A percentile compares a stretch with the other conserved stretches of the same genome.
Evolutionary conservation across 345 rosid species (phyloP).

Genomic region (Rhizophora apiculata): DNA sequence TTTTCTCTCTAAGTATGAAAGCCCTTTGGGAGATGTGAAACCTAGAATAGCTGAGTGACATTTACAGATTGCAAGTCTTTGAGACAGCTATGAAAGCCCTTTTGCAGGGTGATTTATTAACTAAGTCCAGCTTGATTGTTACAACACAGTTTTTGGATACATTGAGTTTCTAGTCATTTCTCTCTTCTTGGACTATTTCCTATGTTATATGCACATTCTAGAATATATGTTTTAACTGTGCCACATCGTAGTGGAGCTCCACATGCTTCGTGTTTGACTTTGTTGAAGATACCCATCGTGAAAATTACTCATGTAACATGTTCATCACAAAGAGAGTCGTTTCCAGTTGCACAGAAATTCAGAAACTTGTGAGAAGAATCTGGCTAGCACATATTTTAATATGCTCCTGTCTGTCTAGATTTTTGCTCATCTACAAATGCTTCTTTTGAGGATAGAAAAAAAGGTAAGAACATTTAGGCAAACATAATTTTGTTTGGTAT

Average conservation of each 20-base stretch:
- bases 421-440: no score
- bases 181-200: not conserved
- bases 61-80: slow-evolving; percentile 83
- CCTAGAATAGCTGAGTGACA: slow-evolving; percentile 80
- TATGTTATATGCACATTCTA: not conserved
- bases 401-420: no score
- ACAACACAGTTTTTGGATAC: no score
- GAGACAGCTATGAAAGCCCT: slow-evolving; percentile 59
- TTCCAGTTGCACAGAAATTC: no score
- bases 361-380: no score
- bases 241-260: slow-evolving; percentile 1
- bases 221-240: not conserved
- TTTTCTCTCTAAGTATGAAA: slow-evolving; percentile 18
- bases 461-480: not conserved
- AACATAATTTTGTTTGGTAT: not conserved
- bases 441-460: no score
- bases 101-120: not conserved
- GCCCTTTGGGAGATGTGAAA: slow-evolving; percentile 82
- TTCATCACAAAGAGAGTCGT: no score
- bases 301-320: no score
- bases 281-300: not conserved
- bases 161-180: not conserved
- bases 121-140: not conserved
- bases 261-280: not conserved
- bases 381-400: no score